Evolutionary conservation across 1,284 basidiomycete genomes (phyloP).

Genomic region (Inonotus obliquus): DNA sequence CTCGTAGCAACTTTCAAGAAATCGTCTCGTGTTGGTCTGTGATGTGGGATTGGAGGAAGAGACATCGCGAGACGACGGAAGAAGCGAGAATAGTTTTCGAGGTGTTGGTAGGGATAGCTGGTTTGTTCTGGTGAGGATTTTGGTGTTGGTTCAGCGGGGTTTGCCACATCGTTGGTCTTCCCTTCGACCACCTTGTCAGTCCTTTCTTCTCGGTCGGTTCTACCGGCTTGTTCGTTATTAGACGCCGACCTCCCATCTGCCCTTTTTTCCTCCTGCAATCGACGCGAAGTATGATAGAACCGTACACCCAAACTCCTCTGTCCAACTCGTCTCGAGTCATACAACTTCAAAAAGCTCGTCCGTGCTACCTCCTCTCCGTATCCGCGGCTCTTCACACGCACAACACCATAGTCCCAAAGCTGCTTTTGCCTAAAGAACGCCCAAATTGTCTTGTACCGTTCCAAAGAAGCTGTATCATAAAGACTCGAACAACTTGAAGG

Average conservation of each 20-base stretch:
- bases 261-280: neutral
- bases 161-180: neutral
- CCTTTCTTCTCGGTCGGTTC: neutral
- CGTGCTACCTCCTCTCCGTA: neutral
- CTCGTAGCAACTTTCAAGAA: constrained; percentile 82
- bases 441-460: constrained; percentile 48
- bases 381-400: too few species aligned
- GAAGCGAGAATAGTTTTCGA: constrained; percentile 75
- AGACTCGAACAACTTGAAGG: too few species aligned
- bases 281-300: neutral
- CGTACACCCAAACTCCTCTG: neutral
- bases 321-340: neutral
- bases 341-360: neutral
- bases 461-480: constrained; percentile 29
- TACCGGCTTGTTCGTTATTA: neutral
- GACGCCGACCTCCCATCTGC: neutral
- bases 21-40: constrained; percentile 83
- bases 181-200: neutral
- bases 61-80: constrained; percentile 72
- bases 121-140: too few species aligned
- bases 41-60: constrained; percentile 60
- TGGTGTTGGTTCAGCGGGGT: neutral
- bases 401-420: too few species aligned
- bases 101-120: constrained; percentile 29
- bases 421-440: constrained; percentile 42